Conservation (phyloP, 345 rosid species). For the Leavenworthia alabamica region DNA sequence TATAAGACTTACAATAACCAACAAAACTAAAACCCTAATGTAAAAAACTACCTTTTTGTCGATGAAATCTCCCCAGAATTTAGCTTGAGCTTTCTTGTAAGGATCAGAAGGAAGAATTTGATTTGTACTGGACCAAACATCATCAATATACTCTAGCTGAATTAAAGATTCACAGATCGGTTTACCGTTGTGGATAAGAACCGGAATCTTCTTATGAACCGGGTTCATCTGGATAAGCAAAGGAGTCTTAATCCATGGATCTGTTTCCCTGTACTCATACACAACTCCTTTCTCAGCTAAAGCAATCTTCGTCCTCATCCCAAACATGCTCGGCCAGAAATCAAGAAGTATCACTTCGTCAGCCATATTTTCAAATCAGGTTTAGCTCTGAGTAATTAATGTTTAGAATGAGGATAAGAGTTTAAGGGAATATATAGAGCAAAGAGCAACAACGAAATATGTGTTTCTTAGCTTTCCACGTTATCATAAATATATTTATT, state of each 20-base stretch:
- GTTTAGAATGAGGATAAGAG: too few species aligned
- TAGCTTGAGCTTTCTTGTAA: constrained; percentile 8
- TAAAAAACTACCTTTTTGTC: constrained; percentile 18
- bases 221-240: constrained; percentile 12
- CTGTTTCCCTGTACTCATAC: constrained; percentile 3
- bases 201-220: constrained; percentile 19
- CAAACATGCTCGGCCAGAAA: constrained; percentile 17
- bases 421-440: too few species aligned
- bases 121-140: neutral
- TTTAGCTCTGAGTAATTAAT: too few species aligned
- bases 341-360: neutral
- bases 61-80: constrained; percentile 10
- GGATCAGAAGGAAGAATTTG: constrained; percentile 12
- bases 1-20: too few species aligned
- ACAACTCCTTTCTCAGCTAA: constrained; percentile 6
- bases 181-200: constrained; percentile 16
- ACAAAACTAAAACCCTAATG: too few species aligned
- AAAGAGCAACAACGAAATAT: too few species aligned
- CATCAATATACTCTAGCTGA: constrained; percentile 4
- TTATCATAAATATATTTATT: too few species aligned
- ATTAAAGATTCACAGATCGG: constrained; percentile 12
- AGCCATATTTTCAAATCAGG: too few species aligned
- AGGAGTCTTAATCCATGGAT: neutral
- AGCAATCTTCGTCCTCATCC: constrained; percentile 21
- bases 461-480: too few species aligned